Percentiles rank a stretch among this genome's conserved stretches.
These are phyloP conservation scores for Tetrapisispora taiwanensis DNA, from an alignment of 805 yeast genomes.

Conservation along the genomic window DNA sequence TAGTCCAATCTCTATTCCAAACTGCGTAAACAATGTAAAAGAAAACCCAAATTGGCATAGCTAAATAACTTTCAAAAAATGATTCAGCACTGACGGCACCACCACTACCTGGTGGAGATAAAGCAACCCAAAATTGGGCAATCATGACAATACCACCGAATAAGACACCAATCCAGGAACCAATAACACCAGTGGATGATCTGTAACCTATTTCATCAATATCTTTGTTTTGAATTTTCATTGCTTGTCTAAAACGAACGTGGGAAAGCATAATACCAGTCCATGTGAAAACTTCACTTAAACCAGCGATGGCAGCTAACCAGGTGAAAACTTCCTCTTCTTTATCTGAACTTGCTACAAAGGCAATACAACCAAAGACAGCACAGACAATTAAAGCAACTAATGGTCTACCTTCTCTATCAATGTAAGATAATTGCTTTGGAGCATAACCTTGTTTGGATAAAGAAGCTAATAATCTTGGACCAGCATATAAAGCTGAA, in stretches of 20 bases:
- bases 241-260: conserved; percentile 45
- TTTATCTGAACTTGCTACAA: conserved; percentile 44
- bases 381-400: conserved; percentile 43
- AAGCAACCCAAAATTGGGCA: conserved; percentile 56
- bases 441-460: conserved; percentile 69
- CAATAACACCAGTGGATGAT: conserved; percentile 40
- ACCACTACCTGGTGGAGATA: conserved; percentile 41
- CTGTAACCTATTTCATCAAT: conserved; percentile 39
- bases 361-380: conserved; percentile 47
- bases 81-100: conserved; percentile 30
- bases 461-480: conserved; percentile 57
- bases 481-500: conserved; percentile 63
- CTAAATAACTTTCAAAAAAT: conserved; percentile 47
- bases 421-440: conserved; percentile 39
- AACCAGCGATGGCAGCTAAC: conserved; percentile 49
- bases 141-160: conserved; percentile 40
- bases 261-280: conserved; percentile 42
- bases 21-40: conserved; percentile 44
- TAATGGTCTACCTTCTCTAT: conserved; percentile 50
- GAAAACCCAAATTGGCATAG: conserved; percentile 34
- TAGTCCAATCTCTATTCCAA: conserved; percentile 30
- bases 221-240: conserved; percentile 40
- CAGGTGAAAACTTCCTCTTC: conserved; percentile 48
- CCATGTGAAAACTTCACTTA: conserved; percentile 53
- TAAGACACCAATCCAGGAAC: conserved; percentile 41